Evolutionary conservation across 2,329 filamentous ascomycete species (phyloP), one percentile per base, ranked within the genome.

Genomic region (Arthroderma sp.): DNA sequence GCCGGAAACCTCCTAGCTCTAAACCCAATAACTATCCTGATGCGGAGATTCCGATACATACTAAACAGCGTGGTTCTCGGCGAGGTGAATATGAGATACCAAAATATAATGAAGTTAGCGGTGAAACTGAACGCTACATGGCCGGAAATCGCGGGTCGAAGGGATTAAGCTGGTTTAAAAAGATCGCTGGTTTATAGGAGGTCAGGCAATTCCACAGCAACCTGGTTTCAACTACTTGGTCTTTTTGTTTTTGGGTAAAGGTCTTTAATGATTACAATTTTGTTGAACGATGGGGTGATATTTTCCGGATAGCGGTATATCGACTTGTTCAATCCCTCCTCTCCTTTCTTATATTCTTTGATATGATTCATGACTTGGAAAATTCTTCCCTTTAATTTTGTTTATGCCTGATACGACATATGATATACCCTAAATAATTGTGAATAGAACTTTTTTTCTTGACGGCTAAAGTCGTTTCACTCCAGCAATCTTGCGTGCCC

Each of bases 131-230:
- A 43, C 60, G 62, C 44, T 60, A 62, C 27, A 55, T 60, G 37
- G 56, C 41, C 49, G 53, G 53, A 11, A 51, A 56, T 22, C 53
- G 47, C 38, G 56, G 56, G 31, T 48, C 56, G 5, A 68, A 65
- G 51, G 58, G 61, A 47, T 57, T 62, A 8, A 65, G 59, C 48
- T 69, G 66, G 66, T 62, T 69, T 40, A 65, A 64, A 51, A 68
- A 66, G 51, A 50, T 69, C 36, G 64, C 64, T 15, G 58, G 54
- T 45, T 53, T 62, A 38, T 64, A 48, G 56, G 22, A 22, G 15
- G 27, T 29, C 10, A 4, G 22, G 11, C 28, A 38, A 38, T 10
- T 43, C 15, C 34, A 44, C 42, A 9, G 10, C 32, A 38, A 28
- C 37, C 9, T n/a, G 11, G 10, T 38, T 22, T 22, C 15, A 22